phyloP scores from a whole-genome alignment of 495 filamentous ascomycete genomes.

The Viridothelium virens region DNA sequence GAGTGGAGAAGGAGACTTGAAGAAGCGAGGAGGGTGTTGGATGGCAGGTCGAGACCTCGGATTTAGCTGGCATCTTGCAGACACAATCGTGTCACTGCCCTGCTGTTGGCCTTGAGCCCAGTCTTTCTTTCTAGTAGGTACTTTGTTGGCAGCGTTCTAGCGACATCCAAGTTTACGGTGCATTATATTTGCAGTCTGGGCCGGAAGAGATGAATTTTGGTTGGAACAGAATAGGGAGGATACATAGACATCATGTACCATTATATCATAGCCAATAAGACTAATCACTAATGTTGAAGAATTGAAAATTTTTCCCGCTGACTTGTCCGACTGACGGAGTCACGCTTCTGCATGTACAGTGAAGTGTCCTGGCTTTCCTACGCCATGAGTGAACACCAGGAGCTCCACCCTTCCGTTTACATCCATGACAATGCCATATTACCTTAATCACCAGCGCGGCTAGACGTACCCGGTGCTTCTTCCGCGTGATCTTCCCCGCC shows the following conservation, averaged over 20 bases:
- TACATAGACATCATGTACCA: conserved; percentile 7
- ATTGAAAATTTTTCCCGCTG: background rate
- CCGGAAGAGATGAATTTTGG: background rate
- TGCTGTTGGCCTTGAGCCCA: background rate
- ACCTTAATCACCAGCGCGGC: background rate
- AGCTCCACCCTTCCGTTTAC: background rate
- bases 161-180: background rate
- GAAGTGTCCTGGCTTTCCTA: background rate
- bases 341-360: conserved; percentile 8
- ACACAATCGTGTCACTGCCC: background rate
- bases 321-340: conserved; percentile 4
- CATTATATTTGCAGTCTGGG: background rate
- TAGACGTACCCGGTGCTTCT: background rate
- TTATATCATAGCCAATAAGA: conserved; percentile 9
- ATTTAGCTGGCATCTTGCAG: background rate
- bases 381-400: background rate
- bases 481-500: conserved; percentile 5
- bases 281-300: background rate
- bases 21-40: conserved; percentile 60
- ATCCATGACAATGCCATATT: background rate
- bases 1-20: conserved; percentile 63
- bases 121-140: background rate
- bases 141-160: background rate
- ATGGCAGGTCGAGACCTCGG: conserved; percentile 39
- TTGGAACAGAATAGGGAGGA: background rate